Base-by-base conservation (phyloP, 805 yeast species). In the Yamadazyma endophytica region DNA sequence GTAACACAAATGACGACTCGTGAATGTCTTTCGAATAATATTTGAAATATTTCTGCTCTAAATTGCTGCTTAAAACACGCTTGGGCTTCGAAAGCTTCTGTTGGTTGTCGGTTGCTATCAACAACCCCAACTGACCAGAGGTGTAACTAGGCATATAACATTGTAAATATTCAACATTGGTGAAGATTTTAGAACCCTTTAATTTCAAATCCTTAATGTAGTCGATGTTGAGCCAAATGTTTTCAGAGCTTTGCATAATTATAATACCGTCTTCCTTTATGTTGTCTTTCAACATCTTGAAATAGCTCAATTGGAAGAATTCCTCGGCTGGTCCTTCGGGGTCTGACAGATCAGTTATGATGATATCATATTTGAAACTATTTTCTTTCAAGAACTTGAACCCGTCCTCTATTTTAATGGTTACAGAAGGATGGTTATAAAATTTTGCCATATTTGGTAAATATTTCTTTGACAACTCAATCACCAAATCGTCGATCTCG, bases 311-410 rank as follows among this genome's bases (percentile, higher is more conserved):
- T 54, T 86, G 85, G 64, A 88, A 88, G 46, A 88, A 83, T 13
- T 83, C 83, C 47, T 80, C 94, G 1, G 97, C 97, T 5, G 97
- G 97, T 3, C 92, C 96, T 47, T 88, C 96, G 1, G 96, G 96
- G 56, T 88, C 97, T 2, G 94, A 82, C 2, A 95, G 84, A 56
- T 88, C 97, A 12, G 95, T 84, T 39, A 88, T 86, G 37, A 88
- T 84, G 19, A 89, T 80, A 56, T 88, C 96, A 51, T 69, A 88
- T 43, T 73, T 73, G 21, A 68, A 68, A 9, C 63, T 15, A 13
- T 44, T 39, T 21, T 45, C 36, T 37, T 77, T 68, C 43, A 88
- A 67, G 53, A 60, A 88, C 56, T 85, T 69, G 64, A 88, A 88
- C 2, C 97, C 97, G 61, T 88, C 97, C 32, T 77, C 76, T 31